Evolutionary conservation across 2,329 filamentous ascomycete genomes (phyloP).

Genomic region (Pseudocercospora macadamiae): DNA sequence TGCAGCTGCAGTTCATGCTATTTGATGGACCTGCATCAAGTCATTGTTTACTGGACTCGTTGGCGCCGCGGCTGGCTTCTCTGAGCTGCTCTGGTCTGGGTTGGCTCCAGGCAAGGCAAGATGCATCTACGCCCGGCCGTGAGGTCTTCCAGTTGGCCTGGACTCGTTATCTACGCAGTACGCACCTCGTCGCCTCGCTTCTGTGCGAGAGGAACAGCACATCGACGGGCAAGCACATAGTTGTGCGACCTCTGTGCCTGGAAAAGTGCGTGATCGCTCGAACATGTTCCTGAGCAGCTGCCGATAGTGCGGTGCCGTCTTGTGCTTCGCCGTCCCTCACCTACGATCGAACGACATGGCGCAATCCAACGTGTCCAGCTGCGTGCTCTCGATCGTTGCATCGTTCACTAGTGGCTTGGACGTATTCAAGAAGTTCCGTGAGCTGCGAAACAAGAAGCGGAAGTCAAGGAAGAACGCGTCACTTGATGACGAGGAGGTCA

Average conservation of each 20-base stretch:
- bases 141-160: slow-evolving; percentile 4
- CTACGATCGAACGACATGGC: slow-evolving; percentile 16
- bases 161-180: slow-evolving; percentile 15
- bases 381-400: slow-evolving; percentile 46
- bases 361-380: slow-evolving; percentile 23
- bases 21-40: slow-evolving; percentile 22
- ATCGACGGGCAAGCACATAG: slow-evolving; percentile 14
- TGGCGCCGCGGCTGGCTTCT: slow-evolving; percentile 8
- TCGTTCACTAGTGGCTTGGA: slow-evolving; percentile 51
- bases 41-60: slow-evolving; percentile 15
- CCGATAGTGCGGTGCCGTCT: neutral
- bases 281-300: slow-evolving; percentile 10
- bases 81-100: neutral
- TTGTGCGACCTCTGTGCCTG: slow-evolving; percentile 13
- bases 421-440: slow-evolving; percentile 48
- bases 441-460: slow-evolving; percentile 30
- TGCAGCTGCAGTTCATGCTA: slow-evolving; percentile 18
- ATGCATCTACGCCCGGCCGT: slow-evolving; percentile 8
- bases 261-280: slow-evolving; percentile 5
- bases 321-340: neutral
- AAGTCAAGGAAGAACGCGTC: slow-evolving; percentile 24
- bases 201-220: slow-evolving; percentile 12
- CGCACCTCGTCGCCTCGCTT: slow-evolving; percentile 18
- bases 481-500: slow-evolving; percentile 37
- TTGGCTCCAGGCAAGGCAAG: slow-evolving; percentile 14